Evolutionary conservation across 768 basidiomycete genomes (phyloP).

Genomic region (Russula virescens): DNA sequence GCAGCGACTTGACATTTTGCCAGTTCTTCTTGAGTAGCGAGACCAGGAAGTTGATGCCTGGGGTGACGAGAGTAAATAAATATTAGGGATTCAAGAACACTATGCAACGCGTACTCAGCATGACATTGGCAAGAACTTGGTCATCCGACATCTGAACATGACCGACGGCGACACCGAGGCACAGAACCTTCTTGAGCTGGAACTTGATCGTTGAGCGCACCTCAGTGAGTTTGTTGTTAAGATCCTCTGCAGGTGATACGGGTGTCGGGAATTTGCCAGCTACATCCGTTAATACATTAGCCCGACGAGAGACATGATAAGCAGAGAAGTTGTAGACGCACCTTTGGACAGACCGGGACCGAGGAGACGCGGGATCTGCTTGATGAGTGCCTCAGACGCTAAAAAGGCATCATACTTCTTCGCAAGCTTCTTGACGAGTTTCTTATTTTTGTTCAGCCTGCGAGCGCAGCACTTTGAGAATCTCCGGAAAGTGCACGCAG

Average conservation of each 20-base stretch:
- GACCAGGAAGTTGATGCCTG: slow-evolving; percentile 99
- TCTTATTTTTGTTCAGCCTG: slow-evolving; percentile 99
- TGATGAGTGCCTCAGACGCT: slow-evolving; percentile 94
- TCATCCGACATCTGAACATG: slow-evolving; percentile 98
- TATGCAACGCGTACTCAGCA: slow-evolving; percentile 64
- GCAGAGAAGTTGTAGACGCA: slow-evolving; percentile 31
- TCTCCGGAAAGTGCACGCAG: neutral
- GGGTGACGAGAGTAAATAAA: neutral
- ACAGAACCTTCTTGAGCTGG: slow-evolving; percentile 99
- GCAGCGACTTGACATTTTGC: slow-evolving; percentile 98
- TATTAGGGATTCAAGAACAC: neutral
- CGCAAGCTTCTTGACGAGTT: slow-evolving; percentile 99
- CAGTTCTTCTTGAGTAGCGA: slow-evolving; percentile 99
- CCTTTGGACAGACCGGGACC: slow-evolving; percentile 99
- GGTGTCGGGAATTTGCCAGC: slow-evolving; percentile 99
- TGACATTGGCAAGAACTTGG: slow-evolving; percentile 94
- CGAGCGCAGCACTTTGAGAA: neutral
- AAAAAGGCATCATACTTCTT: slow-evolving; percentile 99
- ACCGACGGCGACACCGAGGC: slow-evolving; percentile 97
- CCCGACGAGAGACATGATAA: neutral
- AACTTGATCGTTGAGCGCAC: slow-evolving; percentile 99
- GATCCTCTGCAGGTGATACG: slow-evolving; percentile 87
- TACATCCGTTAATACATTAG: slow-evolving; percentile 29
- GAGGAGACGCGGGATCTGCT: slow-evolving; percentile 99
- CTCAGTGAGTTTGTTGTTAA: slow-evolving; percentile 84